Conservation (phyloP, 352 stramenopile species). For the Globisporangium spiculum region DNA sequence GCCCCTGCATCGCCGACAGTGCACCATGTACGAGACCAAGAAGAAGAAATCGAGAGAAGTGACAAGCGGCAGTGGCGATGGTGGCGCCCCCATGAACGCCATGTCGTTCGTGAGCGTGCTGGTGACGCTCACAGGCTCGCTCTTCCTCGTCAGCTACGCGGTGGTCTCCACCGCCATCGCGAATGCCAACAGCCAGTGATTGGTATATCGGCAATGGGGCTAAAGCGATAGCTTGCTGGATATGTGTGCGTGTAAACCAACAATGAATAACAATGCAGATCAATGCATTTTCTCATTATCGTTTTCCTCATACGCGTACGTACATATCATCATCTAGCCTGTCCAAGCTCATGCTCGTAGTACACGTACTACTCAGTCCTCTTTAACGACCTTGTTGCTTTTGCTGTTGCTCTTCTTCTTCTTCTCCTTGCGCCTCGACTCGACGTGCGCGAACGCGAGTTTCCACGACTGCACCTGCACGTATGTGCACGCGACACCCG, state of each 20-base stretch:
- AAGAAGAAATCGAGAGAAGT: neutral
- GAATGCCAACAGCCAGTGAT: constrained; percentile 8
- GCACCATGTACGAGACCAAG: neutral
- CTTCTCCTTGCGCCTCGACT: constrained; percentile 16
- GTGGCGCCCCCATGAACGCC: constrained; percentile 16
- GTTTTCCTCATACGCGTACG: neutral
- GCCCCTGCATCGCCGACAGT: neutral
- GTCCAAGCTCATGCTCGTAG: neutral
- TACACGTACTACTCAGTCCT: constrained; percentile 2
- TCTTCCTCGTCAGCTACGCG: constrained; percentile 42
- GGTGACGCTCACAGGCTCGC: constrained; percentile 27
- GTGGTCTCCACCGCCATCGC: constrained; percentile 33
- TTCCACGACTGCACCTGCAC: constrained; percentile 52
- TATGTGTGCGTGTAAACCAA: constrained; percentile 1
- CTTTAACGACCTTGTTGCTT: constrained; percentile 25
- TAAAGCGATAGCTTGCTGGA: neutral
- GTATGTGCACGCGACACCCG: constrained; percentile 53
- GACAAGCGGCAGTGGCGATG: neutral
- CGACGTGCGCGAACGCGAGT: constrained; percentile 47
- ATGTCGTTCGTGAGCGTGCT: constrained; percentile 25
- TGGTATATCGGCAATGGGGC: neutral
- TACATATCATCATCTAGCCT: neutral
- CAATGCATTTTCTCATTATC: neutral
- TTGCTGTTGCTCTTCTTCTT: constrained; percentile 14
- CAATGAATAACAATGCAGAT: neutral